phyloP scores from a whole-genome alignment of 352 stramenopile species.

The Globisporangium acanthophoron region DNA sequence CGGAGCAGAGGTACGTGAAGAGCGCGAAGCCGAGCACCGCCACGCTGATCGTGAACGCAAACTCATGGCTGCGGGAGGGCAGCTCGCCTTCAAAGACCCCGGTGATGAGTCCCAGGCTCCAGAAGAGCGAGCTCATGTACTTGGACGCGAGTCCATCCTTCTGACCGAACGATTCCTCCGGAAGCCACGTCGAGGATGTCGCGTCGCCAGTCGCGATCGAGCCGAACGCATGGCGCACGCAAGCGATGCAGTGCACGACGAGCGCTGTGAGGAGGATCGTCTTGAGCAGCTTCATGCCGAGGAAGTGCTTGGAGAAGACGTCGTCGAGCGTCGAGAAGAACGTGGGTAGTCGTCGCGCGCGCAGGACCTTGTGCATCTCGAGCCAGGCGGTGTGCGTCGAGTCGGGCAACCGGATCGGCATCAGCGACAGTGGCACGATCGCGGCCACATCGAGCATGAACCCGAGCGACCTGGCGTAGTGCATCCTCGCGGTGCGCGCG shows the following conservation, averaged over 20 bases:
- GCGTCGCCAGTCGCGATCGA: constrained; percentile 1
- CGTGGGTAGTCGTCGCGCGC: constrained; percentile 28
- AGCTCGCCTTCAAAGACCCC: constrained; percentile 43
- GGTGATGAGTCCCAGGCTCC: constrained; percentile 56
- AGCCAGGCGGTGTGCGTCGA: constrained; percentile 8
- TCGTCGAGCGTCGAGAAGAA: constrained; percentile 49
- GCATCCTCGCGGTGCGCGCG: constrained; percentile 24
- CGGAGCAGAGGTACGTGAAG: constrained; percentile 55
- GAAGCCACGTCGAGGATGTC: constrained; percentile 17
- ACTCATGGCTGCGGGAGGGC: constrained; percentile 24
- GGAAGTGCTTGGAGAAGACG: constrained; percentile 49
- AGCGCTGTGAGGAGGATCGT: constrained; percentile 27
- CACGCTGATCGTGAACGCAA: constrained; percentile 40
- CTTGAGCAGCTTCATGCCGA: constrained; percentile 44
- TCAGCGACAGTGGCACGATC: constrained; percentile 32
- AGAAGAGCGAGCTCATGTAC: constrained; percentile 41
- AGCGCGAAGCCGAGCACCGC: constrained; percentile 42
- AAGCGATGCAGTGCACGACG: constrained; percentile 44
- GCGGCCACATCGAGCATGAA: constrained; percentile 43
- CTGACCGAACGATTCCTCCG: constrained; percentile 3
- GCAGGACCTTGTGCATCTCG: constrained; percentile 49
- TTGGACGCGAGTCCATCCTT: constrained; percentile 6
- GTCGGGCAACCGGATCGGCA: constrained; percentile 5
- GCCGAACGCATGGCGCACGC: constrained; percentile 31
- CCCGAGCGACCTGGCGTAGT: constrained; percentile 35